Conservation (phyloP, 768 basidiomycete genomes). For the Leucocoprinus sp. region DNA sequence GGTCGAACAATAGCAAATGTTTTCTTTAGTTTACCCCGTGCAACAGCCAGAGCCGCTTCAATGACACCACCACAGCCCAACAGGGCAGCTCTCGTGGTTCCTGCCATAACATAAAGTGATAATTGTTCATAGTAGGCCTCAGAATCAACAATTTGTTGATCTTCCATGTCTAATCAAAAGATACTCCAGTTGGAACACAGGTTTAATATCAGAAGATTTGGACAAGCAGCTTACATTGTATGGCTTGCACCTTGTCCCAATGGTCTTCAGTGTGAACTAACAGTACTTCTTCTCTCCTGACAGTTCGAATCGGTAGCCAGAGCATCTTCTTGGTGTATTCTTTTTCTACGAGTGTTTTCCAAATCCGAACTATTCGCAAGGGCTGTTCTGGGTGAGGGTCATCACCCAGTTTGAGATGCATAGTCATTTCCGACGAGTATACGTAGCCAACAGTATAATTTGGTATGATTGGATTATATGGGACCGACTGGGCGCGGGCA, state of each 20-base stretch:
- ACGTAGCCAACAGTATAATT: slow-evolving; percentile 69
- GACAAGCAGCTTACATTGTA: slow-evolving; percentile 56
- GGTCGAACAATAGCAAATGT: slow-evolving; percentile 94
- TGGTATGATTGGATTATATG: slow-evolving; percentile 22
- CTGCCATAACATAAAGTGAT: slow-evolving; percentile 85
- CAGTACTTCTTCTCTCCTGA: slow-evolving; percentile 68
- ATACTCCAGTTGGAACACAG: slow-evolving; percentile 11
- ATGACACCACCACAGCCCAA: slow-evolving; percentile 94
- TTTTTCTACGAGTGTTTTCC: slow-evolving; percentile 49
- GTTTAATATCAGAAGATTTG: slow-evolving; percentile 6
- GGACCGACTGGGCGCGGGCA: slow-evolving; percentile 38
- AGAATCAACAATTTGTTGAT: slow-evolving; percentile 68
- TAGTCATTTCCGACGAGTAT: slow-evolving; percentile 81
- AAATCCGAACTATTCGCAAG: slow-evolving; percentile 76
- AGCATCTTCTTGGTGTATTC: slow-evolving; percentile 67
- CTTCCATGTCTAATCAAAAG: slow-evolving; percentile 50
- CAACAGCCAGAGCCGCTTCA: slow-evolving; percentile 82
- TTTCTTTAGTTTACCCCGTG: slow-evolving; percentile 70
- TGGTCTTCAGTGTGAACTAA: slow-evolving; percentile 88
- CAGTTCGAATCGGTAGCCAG: slow-evolving; percentile 66
- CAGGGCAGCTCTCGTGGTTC: slow-evolving; percentile 77
- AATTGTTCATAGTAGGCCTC: slow-evolving; percentile 82
- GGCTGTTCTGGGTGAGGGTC: slow-evolving; percentile 56
- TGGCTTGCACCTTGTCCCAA: slow-evolving; percentile 84
- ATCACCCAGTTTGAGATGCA: slow-evolving; percentile 56